A percentile compares a stretch with the other conserved stretches of the same genome.
phyloP scores from a whole-genome alignment of 2,329 filamentous ascomycete genomes.

The Trichoderma hamatum region DNA sequence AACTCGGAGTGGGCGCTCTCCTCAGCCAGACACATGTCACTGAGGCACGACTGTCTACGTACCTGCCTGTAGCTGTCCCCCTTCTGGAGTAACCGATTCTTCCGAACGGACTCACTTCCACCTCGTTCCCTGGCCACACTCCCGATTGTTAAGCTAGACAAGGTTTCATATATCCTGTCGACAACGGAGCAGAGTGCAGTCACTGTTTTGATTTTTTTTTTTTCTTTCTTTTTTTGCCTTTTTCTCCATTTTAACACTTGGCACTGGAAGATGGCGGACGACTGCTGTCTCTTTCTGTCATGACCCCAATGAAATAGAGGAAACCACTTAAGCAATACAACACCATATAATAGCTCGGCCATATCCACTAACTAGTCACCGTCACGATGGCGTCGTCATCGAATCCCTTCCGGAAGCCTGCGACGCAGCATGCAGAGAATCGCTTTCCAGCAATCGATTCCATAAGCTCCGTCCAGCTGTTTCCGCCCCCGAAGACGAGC shows the following conservation, averaged over 20 bases:
- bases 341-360: neutral
- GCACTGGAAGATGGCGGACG: slow-evolving; percentile 24
- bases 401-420: slow-evolving; percentile 34
- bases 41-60: neutral
- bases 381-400: slow-evolving; percentile 30
- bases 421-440: slow-evolving; percentile 20
- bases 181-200: neutral
- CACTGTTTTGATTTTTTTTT: too few species aligned
- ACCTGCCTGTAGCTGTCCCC: slow-evolving; percentile 18
- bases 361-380: neutral
- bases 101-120: slow-evolving; percentile 24
- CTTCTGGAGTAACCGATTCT: slow-evolving; percentile 25
- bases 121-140: slow-evolving; percentile 8
- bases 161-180: slow-evolving; percentile 8
- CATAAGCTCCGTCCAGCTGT: slow-evolving; percentile 29
- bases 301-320: slow-evolving; percentile 18
- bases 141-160: slow-evolving; percentile 20
- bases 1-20: slow-evolving; percentile 17
- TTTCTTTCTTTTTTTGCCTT: too few species aligned
- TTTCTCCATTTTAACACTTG: neutral
- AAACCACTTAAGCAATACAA: neutral
- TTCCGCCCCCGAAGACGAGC: slow-evolving; percentile 19
- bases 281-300: slow-evolving; percentile 19
- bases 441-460: slow-evolving; percentile 26
- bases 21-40: slow-evolving; percentile 17